Conservation (phyloP, 2,329 filamentous ascomycete species). For the Paraphoma sp. region DNA sequence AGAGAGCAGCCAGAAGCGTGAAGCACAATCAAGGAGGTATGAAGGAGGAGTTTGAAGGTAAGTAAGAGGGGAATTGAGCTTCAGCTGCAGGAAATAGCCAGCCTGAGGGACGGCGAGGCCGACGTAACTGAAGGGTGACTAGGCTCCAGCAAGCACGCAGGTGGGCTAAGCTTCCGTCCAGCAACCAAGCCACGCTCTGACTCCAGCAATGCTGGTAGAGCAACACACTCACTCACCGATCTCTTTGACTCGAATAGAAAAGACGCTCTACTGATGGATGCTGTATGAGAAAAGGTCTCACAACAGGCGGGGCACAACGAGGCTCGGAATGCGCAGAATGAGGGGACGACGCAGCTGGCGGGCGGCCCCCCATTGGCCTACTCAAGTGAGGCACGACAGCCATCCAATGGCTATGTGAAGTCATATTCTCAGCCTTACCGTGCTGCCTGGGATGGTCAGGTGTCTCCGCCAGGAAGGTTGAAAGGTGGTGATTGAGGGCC, state of each 20-base stretch:
- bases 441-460: slow-evolving; percentile 23
- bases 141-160: slow-evolving; percentile 5
- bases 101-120: slow-evolving; percentile 1
- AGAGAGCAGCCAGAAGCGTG: not conserved
- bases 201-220: not conserved
- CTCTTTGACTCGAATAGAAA: not conserved
- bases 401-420: slow-evolving; percentile 14
- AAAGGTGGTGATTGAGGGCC: slow-evolving; percentile 11
- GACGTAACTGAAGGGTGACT: not conserved
- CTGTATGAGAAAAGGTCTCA: slow-evolving; percentile 7
- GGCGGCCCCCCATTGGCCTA: slow-evolving; percentile 12
- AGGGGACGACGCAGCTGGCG: slow-evolving; percentile 3
- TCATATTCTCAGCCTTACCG: slow-evolving; percentile 3
- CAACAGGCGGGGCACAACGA: slow-evolving; percentile 9
- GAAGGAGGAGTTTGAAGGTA: not conserved
- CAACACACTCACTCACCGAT: not conserved
- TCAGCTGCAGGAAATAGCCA: not conserved
- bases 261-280: not conserved
- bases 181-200: not conserved
- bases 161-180: not conserved
- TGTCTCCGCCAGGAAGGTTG: slow-evolving; percentile 13
- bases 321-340: slow-evolving; percentile 12
- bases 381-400: slow-evolving; percentile 1
- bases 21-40: not conserved
- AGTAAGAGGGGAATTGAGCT: not conserved